A percentile compares a stretch with the other conserved stretches of the same genome.
These are phyloP conservation scores for Crithidia brevicula DNA, from an alignment of 208 protist species.

Conservation along the genomic window DNA sequence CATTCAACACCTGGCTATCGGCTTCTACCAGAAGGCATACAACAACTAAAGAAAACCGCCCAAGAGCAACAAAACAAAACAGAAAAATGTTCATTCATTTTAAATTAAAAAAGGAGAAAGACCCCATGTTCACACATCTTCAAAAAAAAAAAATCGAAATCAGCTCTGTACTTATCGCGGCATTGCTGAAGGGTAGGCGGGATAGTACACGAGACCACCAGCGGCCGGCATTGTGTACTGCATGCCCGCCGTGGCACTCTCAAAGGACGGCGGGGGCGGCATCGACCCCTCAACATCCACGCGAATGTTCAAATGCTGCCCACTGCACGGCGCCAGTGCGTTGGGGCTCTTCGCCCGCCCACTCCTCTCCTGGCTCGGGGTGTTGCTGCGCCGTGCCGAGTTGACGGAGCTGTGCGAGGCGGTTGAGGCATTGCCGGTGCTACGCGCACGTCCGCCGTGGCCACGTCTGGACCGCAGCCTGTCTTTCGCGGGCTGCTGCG, in stretches of 20 bases:
- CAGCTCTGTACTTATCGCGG: neutral
- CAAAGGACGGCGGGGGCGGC: conserved; percentile 19
- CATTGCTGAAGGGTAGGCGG: neutral
- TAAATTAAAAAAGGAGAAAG: too few relatives aligned
- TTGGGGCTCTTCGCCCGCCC: neutral
- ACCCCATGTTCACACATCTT: too few relatives aligned
- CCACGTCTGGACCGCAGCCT: neutral
- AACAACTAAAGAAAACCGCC: too few relatives aligned
- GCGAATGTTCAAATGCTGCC: neutral
- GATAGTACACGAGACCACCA: conserved; percentile 1
- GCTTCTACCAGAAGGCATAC: too few relatives aligned
- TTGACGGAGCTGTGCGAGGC: conserved; percentile 1
- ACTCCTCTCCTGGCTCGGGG: neutral
- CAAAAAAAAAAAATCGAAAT: conserved; percentile 12
- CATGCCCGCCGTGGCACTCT: conserved; percentile 17
- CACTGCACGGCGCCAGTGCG: conserved; percentile 9
- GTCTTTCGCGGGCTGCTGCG: neutral
- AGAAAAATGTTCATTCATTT: too few relatives aligned
- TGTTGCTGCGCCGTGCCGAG: neutral
- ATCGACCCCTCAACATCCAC: neutral
- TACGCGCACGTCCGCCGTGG: neutral
- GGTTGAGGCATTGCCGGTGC: neutral
- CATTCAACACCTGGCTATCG: too few relatives aligned
- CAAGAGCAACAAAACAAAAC: too few relatives aligned
- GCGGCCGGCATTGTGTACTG: conserved; percentile 1